Percentiles rank a stretch among this genome's conserved stretches.
phyloP scores from a whole-genome alignment of 1,284 basidiomycete species.

The Cutaneotrichosporon curvatum region DNA sequence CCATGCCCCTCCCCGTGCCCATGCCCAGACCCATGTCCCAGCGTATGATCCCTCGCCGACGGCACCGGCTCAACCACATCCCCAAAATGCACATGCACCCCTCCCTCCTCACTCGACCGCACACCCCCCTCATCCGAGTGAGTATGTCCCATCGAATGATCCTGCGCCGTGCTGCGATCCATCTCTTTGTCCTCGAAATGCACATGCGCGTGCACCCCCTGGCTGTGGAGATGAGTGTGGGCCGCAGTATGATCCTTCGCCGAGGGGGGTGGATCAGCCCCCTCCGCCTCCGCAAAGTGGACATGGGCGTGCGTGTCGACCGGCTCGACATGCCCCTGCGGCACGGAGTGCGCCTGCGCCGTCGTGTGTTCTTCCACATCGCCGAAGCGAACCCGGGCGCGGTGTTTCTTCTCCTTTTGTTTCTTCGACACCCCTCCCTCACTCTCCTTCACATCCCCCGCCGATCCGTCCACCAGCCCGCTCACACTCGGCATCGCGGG shows the following conservation, averaged over 20 bases:
- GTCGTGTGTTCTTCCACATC: conserved; percentile 27
- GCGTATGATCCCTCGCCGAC: background rate
- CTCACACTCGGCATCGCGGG: background rate
- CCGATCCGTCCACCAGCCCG: conserved; percentile 3
- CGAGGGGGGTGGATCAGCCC: background rate
- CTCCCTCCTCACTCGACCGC: too few relatives aligned
- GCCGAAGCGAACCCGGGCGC: conserved; percentile 37
- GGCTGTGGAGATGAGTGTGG: too few relatives aligned
- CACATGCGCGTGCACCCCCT: too few relatives aligned
- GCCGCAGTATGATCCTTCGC: background rate
- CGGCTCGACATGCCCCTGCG: too few relatives aligned
- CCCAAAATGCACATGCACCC: background rate
- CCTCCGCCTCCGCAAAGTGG: background rate
- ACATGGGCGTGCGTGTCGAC: background rate
- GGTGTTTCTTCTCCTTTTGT: conserved; percentile 27
- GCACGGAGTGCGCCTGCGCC: too few relatives aligned
- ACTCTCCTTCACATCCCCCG: too few relatives aligned
- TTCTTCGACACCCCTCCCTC: background rate
- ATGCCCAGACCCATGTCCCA: conserved; percentile 3
- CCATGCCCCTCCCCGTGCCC: conserved; percentile 2
- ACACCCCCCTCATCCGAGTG: too few relatives aligned
- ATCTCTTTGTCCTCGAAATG: too few relatives aligned
- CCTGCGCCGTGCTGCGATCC: too few relatives aligned
- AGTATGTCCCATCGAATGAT: too few relatives aligned
- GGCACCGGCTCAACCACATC: background rate